phyloP scores from a whole-genome alignment of 345 rosid genomes.

The Bruguiera gymnorhiza region DNA sequence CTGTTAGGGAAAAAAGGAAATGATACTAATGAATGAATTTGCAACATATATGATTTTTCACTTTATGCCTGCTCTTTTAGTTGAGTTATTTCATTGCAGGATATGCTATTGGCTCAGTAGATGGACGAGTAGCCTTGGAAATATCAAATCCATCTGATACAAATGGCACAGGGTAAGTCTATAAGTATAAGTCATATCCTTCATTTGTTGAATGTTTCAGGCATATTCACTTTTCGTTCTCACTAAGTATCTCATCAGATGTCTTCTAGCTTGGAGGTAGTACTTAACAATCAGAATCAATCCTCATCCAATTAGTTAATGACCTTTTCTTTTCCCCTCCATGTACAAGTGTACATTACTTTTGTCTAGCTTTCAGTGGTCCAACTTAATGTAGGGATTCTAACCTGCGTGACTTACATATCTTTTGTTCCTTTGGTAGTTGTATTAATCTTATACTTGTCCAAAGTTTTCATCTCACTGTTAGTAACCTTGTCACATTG shows the following conservation, averaged over 20 bases:
- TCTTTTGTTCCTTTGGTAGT: no score
- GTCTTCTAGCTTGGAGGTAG: not conserved
- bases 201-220: constrained; percentile 1
- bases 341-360: not conserved
- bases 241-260: no score
- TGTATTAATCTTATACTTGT: no score
- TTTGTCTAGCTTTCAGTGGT: no score
- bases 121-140: constrained; percentile 73
- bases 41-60: not conserved
- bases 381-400: no score
- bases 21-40: not conserved
- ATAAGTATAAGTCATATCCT: not conserved
- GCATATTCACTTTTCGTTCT: not conserved
- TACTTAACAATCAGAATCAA: not conserved
- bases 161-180: constrained; percentile 48
- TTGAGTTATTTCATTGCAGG: constrained; percentile 41
- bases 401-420: no score
- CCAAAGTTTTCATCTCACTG: not conserved
- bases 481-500: not conserved
- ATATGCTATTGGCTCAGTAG: constrained; percentile 82
- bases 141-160: constrained; percentile 42
- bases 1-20: not conserved
- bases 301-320: not conserved
- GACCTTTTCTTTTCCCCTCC: not conserved
- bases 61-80: not conserved